phyloP scores from a whole-genome alignment of 768 basidiomycete species.

The Epithele typhae region DNA sequence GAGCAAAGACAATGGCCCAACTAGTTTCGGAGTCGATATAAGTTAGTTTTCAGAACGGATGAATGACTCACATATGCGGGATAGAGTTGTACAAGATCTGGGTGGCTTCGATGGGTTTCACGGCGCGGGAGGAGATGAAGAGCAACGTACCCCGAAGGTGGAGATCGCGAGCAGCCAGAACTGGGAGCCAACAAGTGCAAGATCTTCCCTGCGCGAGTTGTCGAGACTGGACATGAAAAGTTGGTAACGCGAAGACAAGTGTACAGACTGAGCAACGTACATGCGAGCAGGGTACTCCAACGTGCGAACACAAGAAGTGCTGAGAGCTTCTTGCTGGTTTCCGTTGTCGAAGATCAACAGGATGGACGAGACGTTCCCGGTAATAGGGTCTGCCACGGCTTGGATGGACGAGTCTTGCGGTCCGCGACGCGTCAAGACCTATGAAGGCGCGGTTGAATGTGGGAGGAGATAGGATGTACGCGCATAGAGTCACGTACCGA shows the following conservation, averaged over 20 bases:
- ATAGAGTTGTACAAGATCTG: slow-evolving; percentile 46
- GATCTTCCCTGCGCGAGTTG: slow-evolving; percentile 43
- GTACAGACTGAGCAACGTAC: slow-evolving; percentile 29
- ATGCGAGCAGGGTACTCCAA: slow-evolving; percentile 42
- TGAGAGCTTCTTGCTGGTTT: slow-evolving; percentile 20
- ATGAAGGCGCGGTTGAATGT: too few species aligned
- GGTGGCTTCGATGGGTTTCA: neutral
- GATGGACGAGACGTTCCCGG: slow-evolving; percentile 23
- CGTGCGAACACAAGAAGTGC: slow-evolving; percentile 38
- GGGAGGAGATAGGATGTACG: neutral
- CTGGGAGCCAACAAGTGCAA: slow-evolving; percentile 43
- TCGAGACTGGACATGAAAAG: slow-evolving; percentile 30
- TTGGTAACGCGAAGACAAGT: too few species aligned
- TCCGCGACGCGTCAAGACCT: neutral
- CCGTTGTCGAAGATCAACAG: slow-evolving; percentile 20
- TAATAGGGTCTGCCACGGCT: neutral
- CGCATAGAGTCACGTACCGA: neutral
- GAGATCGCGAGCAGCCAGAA: slow-evolving; percentile 53
- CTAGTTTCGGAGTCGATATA: slow-evolving; percentile 23
- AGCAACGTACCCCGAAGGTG: slow-evolving; percentile 31
- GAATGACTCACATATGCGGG: slow-evolving; percentile 45
- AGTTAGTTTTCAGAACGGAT: too few species aligned
- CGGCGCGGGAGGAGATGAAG: neutral
- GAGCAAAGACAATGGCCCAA: slow-evolving; percentile 45
- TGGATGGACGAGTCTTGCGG: neutral